A percentile compares a stretch with the other conserved stretches of the same genome.
phyloP scores from a whole-genome alignment of 106 monocot species.

The Hemerocallis citrina region DNA sequence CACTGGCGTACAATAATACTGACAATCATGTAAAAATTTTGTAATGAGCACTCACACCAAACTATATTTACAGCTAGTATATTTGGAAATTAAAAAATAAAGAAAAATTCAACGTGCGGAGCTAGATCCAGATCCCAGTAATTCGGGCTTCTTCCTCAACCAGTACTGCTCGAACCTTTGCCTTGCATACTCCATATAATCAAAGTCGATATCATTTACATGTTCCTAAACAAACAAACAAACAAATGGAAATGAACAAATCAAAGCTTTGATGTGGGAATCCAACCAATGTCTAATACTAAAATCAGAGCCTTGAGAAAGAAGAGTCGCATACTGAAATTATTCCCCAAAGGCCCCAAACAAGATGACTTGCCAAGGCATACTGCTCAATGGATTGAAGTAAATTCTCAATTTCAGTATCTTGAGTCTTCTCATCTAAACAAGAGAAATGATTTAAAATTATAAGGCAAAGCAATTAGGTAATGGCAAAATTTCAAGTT shows the following conservation, averaged over 20 bases:
- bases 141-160: slow-evolving; percentile 20
- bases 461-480: too few species aligned
- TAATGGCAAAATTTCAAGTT: too few species aligned
- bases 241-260: not conserved
- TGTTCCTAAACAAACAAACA: slow-evolving; percentile 42
- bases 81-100: not conserved
- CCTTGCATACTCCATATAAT: slow-evolving; percentile 53
- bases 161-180: slow-evolving; percentile 53
- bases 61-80: not conserved
- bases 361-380: slow-evolving; percentile 57
- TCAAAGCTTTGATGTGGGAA: too few species aligned
- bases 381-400: slow-evolving; percentile 56
- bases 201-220: slow-evolving; percentile 65
- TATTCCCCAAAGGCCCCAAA: slow-evolving; percentile 88
- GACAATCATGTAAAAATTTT: too few species aligned
- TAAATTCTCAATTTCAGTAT: slow-evolving; percentile 44
- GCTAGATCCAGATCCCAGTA: slow-evolving; percentile 5
- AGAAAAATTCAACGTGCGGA: not conserved
- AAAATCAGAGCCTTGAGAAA: not conserved
- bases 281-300: not conserved
- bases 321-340: slow-evolving; percentile 46
- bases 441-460: not conserved
- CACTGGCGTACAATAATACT: too few species aligned
- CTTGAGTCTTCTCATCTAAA: slow-evolving; percentile 27
- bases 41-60: too few species aligned